Conservation (phyloP, 73 alveolate genomes). For the Tetrahymena malaccensis region DNA sequence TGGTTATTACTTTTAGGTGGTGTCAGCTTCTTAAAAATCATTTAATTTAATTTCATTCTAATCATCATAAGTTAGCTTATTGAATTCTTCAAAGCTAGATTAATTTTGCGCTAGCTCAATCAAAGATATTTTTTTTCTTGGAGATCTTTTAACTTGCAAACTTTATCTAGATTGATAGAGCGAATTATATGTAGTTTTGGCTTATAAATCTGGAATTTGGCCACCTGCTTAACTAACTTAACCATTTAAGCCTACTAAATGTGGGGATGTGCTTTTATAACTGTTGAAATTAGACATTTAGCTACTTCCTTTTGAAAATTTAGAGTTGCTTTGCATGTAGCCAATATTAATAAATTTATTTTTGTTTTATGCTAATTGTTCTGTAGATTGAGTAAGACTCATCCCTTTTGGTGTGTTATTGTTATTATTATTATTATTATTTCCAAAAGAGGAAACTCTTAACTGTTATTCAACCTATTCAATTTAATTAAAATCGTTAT, state of each 20-base stretch:
- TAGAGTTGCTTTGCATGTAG: not conserved
- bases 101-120: not conserved
- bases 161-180: not conserved
- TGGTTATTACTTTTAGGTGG: not conserved
- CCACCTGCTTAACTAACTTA: not conserved
- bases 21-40: not conserved
- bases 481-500: not conserved
- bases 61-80: not conserved
- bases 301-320: not conserved
- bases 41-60: not conserved
- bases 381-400: not conserved
- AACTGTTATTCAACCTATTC: not conserved
- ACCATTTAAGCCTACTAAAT: not conserved
- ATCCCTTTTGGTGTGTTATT: not conserved
- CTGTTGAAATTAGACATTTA: not conserved
- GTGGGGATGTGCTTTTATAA: not conserved
- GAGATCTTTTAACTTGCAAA: not conserved
- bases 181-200: not conserved
- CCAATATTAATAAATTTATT: not conserved
- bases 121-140: not conserved
- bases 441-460: not conserved
- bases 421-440: not conserved
- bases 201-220: not conserved
- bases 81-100: not conserved
- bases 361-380: not conserved